These are phyloP conservation scores for Euclidium syriacum DNA, from an alignment of 345 rosid genomes.

Conservation along the genomic window DNA sequence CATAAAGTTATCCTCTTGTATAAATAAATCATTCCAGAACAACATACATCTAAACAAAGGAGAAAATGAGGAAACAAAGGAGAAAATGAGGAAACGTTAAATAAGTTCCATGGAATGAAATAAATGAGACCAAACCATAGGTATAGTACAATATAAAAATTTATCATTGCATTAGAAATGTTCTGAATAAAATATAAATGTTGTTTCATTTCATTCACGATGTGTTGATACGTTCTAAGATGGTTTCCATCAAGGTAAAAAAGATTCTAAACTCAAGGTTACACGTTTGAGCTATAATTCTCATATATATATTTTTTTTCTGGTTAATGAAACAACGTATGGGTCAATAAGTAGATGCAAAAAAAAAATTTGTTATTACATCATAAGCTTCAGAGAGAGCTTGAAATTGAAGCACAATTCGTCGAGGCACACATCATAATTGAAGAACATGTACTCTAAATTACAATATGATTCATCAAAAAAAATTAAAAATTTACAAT, in stretches of 20 bases:
- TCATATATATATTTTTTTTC: not conserved
- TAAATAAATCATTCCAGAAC: too few species aligned
- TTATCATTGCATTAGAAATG: too few species aligned
- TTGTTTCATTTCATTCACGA: too few species aligned
- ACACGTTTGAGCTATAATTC: not conserved
- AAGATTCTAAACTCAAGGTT: not conserved
- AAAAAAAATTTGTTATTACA: slow-evolving; percentile 79
- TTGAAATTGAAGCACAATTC: slow-evolving; percentile 98
- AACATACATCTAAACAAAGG: too few species aligned
- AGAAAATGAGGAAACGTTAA: too few species aligned
- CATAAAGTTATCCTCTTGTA: too few species aligned
- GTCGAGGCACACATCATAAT: slow-evolving; percentile 98
- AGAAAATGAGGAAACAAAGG: too few species aligned
- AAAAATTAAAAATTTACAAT: not conserved
- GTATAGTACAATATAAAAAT: too few species aligned
- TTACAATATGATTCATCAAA: too few species aligned
- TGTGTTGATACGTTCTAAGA: slow-evolving; percentile 76
- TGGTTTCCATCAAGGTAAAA: slow-evolving; percentile 89
- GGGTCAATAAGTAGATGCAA: slow-evolving; percentile 89
- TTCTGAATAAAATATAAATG: too few species aligned
- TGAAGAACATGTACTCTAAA: slow-evolving; percentile 78
- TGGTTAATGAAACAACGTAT: slow-evolving; percentile 41
- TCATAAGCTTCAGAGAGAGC: slow-evolving; percentile 96
- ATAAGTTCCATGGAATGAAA: too few species aligned
- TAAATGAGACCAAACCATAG: too few species aligned